Conservation (phyloP, 208 protist genomes). For the Wallacemonas sp. region DNA sequence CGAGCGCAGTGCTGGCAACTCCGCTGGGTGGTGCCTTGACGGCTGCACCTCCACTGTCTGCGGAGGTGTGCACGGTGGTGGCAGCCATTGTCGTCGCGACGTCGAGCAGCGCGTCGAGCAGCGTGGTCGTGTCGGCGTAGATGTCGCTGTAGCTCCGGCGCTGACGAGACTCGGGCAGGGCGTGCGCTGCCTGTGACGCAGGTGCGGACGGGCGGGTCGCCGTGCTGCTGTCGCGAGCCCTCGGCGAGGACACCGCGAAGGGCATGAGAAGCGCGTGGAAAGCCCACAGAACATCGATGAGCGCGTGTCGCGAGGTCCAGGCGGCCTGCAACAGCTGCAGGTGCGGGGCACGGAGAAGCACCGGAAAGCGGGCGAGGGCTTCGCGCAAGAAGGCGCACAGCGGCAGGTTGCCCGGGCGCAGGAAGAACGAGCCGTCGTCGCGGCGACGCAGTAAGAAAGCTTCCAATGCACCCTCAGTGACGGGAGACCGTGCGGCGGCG, state of each 20-base stretch:
- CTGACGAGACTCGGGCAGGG: not conserved
- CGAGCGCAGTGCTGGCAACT: conserved; percentile 22
- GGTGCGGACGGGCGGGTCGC: not conserved
- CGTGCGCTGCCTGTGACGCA: not conserved
- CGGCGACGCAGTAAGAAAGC: conserved; percentile 16
- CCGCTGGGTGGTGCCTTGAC: not conserved
- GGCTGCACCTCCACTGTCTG: too few species aligned
- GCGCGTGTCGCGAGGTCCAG: conserved; percentile 58
- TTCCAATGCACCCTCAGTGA: conserved; percentile 16
- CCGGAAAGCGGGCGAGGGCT: conserved; percentile 54
- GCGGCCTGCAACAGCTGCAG: conserved; percentile 49
- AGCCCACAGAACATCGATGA: conserved; percentile 43
- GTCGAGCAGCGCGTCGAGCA: conserved; percentile 47
- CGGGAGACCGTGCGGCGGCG: not conserved
- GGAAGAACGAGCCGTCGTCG: conserved; percentile 48
- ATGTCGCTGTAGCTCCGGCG: not conserved
- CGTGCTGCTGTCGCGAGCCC: not conserved
- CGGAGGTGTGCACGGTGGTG: too few species aligned
- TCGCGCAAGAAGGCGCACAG: conserved; percentile 67
- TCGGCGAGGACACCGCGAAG: conserved; percentile 21
- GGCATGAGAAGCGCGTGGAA: conserved; percentile 55
- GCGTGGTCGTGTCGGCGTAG: conserved; percentile 23
- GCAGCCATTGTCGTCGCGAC: conserved; percentile 32
- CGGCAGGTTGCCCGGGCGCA: conserved; percentile 55
- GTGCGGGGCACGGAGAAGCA: conserved; percentile 33